Base-by-base conservation (phyloP, 2,329 filamentous ascomycete genomes). In the Akanthomyces lecanii region DNA sequence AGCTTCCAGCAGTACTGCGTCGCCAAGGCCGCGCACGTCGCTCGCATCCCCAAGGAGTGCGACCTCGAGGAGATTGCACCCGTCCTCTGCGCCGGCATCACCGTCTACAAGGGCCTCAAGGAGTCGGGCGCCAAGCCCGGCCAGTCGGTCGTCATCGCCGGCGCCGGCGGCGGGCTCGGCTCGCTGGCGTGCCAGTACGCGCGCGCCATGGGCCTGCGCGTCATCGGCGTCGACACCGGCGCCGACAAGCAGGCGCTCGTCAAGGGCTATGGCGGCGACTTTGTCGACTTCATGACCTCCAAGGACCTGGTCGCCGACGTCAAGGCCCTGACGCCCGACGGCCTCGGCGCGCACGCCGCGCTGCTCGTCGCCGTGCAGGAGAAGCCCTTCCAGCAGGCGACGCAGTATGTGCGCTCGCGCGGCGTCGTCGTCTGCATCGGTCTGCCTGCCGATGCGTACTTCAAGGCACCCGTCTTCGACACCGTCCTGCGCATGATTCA, bases 371-470 rank as follows among this genome's bases (percentile, higher is more conserved):
- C 94, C 65, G 92, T 91, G 59, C 85, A 82, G 70, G 93, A 97
- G 84, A 91, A 89, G 81, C 94, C 94, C 61, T 97, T 97, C 87
- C 92, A 97, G 80, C 93, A 97, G 80, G 94, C 94, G 48, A 87
- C 91, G 54, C 88, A 85, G 77, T 97, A 97, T 77, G 89, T 97
- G 66, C 90, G 94, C 65, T 85, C 91, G 62, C 86, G 87, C 65
- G 94, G 94, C 64, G 84, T 86, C 45, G 90, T 97, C 72, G 85
- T 97, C 66, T 94, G 91, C 78, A 95, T 98, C 71, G 94, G 93
- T 72, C 82, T 97, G 30, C 94, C 94, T 5, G 89, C 90, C 44
- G 83, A 88, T 67, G 92, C 93, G 2, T 90, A 82, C 76, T 83
- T 97, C 67, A 85, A 85, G 69, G 92, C 93, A 1, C 90, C 92